A percentile compares a stretch with the other conserved stretches of the same genome.
These are phyloP conservation scores for Artomyces pyxidatus DNA, from an alignment of 768 basidiomycete genomes.

Conservation along the genomic window DNA sequence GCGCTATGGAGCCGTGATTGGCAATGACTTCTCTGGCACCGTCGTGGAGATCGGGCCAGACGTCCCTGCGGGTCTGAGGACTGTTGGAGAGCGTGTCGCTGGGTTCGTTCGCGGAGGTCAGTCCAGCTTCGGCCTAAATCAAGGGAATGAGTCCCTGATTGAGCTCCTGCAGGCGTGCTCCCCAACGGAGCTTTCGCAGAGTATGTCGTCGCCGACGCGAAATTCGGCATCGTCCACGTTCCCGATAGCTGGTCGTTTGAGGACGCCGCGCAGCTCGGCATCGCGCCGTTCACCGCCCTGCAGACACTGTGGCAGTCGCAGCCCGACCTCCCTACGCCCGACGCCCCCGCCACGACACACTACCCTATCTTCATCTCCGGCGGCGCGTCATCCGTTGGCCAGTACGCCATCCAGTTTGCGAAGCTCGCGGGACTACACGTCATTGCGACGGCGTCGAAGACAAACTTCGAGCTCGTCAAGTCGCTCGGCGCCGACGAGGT, in stretches of 20 bases:
- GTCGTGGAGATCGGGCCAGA: constrained; percentile 13
- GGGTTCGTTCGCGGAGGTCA: constrained; percentile 3
- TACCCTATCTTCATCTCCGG: constrained; percentile 11
- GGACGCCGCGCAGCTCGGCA: constrained; percentile 12
- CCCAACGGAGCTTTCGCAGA: constrained; percentile 9
- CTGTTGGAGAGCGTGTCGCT: constrained; percentile 13
- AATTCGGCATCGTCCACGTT: constrained; percentile 2
- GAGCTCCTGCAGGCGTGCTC: neutral
- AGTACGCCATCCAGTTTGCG: constrained; percentile 26
- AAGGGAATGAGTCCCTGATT: neutral
- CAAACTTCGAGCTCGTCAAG: constrained; percentile 25
- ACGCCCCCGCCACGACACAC: neutral
- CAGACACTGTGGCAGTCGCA: constrained; percentile 10
- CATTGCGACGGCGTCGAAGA: constrained; percentile 26
- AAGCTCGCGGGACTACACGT: constrained; percentile 24
- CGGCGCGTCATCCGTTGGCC: constrained; percentile 26
- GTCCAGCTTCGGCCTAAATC: neutral
- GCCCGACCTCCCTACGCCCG: constrained; percentile 7
- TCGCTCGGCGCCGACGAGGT: constrained; percentile 26
- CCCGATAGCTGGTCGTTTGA: constrained; percentile 12
- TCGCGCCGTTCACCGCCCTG: constrained; percentile 10
- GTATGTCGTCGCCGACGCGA: constrained; percentile 9
- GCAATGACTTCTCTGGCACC: constrained; percentile 12
- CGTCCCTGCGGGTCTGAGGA: constrained; percentile 8
- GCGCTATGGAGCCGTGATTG: constrained; percentile 3